Conservation (phyloP, 768 basidiomycete species). For the Lactifluus hygrophoroides region DNA sequence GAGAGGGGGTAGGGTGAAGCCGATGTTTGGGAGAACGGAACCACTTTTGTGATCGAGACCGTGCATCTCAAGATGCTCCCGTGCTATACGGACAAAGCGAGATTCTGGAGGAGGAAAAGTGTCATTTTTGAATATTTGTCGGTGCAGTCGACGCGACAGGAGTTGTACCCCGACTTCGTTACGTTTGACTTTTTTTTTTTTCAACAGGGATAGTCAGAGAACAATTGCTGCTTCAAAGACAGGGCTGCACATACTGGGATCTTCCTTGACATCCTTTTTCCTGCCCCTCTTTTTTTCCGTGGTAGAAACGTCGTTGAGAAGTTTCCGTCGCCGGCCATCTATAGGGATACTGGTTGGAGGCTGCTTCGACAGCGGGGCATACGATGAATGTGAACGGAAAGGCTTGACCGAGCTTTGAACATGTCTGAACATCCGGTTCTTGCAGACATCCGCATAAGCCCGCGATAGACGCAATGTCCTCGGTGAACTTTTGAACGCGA, state of each 20-base stretch:
- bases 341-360: neutral
- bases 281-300: constrained; percentile 1
- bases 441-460: constrained; percentile 10
- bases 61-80: constrained; percentile 72
- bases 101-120: constrained; percentile 54
- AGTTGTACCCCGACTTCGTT: constrained; percentile 94
- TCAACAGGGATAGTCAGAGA: neutral
- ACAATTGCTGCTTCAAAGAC: neutral
- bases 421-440: constrained; percentile 15
- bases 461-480: neutral
- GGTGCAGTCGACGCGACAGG: constrained; percentile 70
- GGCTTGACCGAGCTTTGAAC: neutral
- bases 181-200: constrained; percentile 47
- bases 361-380: neutral
- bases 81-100: constrained; percentile 64
- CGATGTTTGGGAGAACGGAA: constrained; percentile 69
- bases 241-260: neutral
- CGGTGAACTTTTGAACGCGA: too few relatives aligned
- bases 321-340: neutral
- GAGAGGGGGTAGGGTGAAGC: constrained; percentile 76
- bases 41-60: constrained; percentile 72
- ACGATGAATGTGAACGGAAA: neutral
- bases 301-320: neutral
- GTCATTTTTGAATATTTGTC: constrained; percentile 70
- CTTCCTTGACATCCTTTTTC: neutral